Conservation (phyloP, 2,329 filamentous ascomycete species). For the Cladosporium phlei region DNA sequence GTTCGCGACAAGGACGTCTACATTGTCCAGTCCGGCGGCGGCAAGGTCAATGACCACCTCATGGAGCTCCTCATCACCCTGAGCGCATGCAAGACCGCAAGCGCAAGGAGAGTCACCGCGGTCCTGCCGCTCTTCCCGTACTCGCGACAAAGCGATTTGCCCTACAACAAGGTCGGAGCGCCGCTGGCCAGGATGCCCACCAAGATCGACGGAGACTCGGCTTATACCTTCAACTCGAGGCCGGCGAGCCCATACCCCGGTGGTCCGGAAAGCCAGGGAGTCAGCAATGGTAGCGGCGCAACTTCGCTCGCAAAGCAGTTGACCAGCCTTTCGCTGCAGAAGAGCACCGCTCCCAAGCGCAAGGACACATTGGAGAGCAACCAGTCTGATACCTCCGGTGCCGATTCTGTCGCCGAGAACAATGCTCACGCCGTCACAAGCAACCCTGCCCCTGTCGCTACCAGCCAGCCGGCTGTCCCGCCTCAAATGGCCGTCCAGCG, state of each 20-base stretch:
- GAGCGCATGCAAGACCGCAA: slow-evolving; percentile 94
- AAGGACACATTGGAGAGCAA: slow-evolving; percentile 31
- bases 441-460: slow-evolving; percentile 43
- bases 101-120: slow-evolving; percentile 85
- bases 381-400: slow-evolving; percentile 23
- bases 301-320: slow-evolving; percentile 69
- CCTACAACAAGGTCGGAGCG: slow-evolving; percentile 92
- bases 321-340: slow-evolving; percentile 61
- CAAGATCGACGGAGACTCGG: slow-evolving; percentile 51
- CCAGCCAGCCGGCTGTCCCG: slow-evolving; percentile 54
- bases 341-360: slow-evolving; percentile 37
- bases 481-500: slow-evolving; percentile 64
- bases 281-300: slow-evolving; percentile 57
- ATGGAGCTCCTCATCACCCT: slow-evolving; percentile 97
- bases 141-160: slow-evolving; percentile 90
- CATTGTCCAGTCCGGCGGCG: slow-evolving; percentile 91
- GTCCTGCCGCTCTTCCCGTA: slow-evolving; percentile 96
- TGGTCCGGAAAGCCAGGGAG: slow-evolving; percentile 59
- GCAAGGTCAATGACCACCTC: slow-evolving; percentile 91
- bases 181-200: slow-evolving; percentile 69
- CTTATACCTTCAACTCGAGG: slow-evolving; percentile 83
- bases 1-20: slow-evolving; percentile 98
- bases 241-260: slow-evolving; percentile 78
- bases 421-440: background rate
- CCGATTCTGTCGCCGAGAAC: background rate